Conservation (phyloP, 257 asterid genomes). For the Fraxinus anomala region DNA sequence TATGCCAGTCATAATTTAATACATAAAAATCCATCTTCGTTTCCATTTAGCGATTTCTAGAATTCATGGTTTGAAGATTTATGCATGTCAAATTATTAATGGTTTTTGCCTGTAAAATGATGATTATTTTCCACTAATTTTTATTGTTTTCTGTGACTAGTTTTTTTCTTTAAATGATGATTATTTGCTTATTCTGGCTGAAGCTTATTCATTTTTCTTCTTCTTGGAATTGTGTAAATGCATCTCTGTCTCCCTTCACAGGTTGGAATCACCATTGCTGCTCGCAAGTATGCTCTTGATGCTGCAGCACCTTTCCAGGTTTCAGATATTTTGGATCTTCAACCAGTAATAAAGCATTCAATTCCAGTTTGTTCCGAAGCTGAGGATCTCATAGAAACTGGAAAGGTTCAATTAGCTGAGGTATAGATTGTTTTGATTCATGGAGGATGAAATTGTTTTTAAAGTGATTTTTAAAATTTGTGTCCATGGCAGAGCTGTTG, state of each 20-base stretch:
- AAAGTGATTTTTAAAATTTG: not conserved
- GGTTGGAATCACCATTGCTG: conserved; percentile 86
- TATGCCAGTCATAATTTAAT: not conserved
- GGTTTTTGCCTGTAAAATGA: conserved; percentile 2
- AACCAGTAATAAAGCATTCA: conserved; percentile 94
- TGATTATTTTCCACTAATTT: not conserved
- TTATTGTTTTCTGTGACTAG: not conserved
- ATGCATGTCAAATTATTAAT: not conserved
- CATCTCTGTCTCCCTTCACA: conserved; percentile 36
- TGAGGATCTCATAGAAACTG: conserved; percentile 88
- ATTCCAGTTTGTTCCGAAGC: conserved; percentile 95
- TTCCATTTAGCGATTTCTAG: not conserved
- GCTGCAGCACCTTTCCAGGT: conserved; percentile 73
- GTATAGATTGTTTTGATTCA: conserved; percentile 37
- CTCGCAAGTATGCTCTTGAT: conserved; percentile 76
- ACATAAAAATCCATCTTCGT: not conserved
- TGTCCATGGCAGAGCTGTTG: not conserved
- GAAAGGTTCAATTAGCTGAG: conserved; percentile 93
- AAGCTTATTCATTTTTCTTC: not conserved
- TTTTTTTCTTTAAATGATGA: not conserved
- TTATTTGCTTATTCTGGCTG: not conserved
- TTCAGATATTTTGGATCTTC: conserved; percentile 76
- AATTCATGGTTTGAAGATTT: conserved; percentile 2
- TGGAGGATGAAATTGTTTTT: not conserved
- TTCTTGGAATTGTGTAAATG: conserved; percentile 18